A percentile compares a stretch with the other conserved stretches of the same genome.
These are phyloP conservation scores for Earliella scabrosa DNA, from an alignment of 1,284 basidiomycete species.

Conservation along the genomic window DNA sequence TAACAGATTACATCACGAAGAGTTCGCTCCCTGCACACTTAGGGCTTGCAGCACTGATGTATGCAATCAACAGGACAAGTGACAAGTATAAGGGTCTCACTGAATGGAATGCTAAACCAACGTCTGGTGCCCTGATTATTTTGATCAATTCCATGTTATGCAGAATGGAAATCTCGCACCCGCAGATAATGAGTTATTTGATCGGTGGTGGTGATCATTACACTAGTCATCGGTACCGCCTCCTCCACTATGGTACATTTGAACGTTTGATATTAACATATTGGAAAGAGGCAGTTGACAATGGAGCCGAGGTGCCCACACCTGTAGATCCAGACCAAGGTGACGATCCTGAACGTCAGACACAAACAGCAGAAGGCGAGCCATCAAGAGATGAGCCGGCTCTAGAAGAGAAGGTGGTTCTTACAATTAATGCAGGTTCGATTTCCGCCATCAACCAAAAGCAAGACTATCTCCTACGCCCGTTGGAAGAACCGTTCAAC, in stretches of 20 bases:
- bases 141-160: slow-evolving; percentile 1
- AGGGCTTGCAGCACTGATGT: background rate
- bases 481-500: background rate
- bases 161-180: slow-evolving; percentile 6
- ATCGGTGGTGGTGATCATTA: slow-evolving; percentile 7
- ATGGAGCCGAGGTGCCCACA: no score
- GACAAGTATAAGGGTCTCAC: background rate
- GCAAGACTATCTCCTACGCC: slow-evolving; percentile 1
- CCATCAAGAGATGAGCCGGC: no score
- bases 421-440: background rate
- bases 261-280: no score
- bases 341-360: no score
- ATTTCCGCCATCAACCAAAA: background rate
- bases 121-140: background rate
- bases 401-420: background rate
- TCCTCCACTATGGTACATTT: background rate
- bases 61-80: background rate
- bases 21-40: background rate
- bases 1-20: slow-evolving; percentile 12
- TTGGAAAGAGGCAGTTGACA: no score
- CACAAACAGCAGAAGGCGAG: no score
- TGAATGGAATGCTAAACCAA: background rate
- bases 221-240: background rate
- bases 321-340: no score
- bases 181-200: slow-evolving; percentile 13